Base-by-base conservation (phyloP, 805 yeast species). In the Scheffersomyces ergatensis region DNA sequence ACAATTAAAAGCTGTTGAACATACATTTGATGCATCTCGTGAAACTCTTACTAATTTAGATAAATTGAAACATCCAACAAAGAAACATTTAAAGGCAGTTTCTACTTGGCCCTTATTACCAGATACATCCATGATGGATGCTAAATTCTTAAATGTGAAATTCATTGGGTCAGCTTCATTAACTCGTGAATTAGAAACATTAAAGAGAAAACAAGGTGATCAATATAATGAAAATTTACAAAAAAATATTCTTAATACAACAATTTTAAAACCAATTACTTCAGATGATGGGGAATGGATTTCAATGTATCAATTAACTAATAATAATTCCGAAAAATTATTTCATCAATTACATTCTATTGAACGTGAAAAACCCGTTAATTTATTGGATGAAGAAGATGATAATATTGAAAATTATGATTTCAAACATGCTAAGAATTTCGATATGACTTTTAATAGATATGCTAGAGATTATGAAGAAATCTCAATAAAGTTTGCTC, bases 71-170 rank as follows among this genome's bases (percentile, higher is more conserved):
- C 99, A 93, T 65, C 99, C 99, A 24, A 74, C 77, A 20, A 88
- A 83, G 65, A 83, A 77, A 55, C 70, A 77, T 42, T 64, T 89
- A 37, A 81, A 74, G 40, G 96, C 96, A 0, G 89, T 83, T 16
- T 75, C 73, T 44, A 73, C 89, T 1, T 87, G 89, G 88, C 83
- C 84, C 19, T 67, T 93, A 20, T 67, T 90, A 46, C 99, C 99
- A 6, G 97, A 93, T 61, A 81, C 93, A 8, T 82, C 92, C n/a
- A 78, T 86, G 74, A 73, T 89, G 76, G 99, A 93, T 62, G 82
- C 87, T 50, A 78, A 74, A 38, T 89, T 76, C 54, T 67, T 79
- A 53, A 72, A 80, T 24, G 66, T 88, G 33, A 85, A 83, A 58
- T 78, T 87, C 50, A 55, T 72, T 4, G 82, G 82, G 4, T 70